Base-by-base conservation (phyloP, 495 filamentous ascomycete species). In the Pseudotulostoma volvatum region DNA sequence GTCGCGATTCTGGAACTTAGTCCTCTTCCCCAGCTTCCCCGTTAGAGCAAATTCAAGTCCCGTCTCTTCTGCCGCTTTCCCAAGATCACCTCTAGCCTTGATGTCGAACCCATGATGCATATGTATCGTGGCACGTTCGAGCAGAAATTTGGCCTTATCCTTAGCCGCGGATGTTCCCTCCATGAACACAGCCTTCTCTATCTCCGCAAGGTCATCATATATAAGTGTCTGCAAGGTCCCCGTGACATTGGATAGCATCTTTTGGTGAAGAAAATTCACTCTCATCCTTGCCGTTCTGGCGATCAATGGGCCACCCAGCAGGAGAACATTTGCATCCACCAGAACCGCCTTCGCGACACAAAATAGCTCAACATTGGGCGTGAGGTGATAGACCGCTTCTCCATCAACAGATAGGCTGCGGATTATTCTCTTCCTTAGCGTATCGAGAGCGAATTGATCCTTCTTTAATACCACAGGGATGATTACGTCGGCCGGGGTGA, bases 1-100 rank as follows among this genome's bases (percentile, higher is more conserved):
- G 48, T 85, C 84, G 15, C 77, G 81, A 43, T 90, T 71, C 57
- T 99, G 90, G 51, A 82, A 99, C 51, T 78, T 84, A 1, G 90
- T 99, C 40, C 90, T 66, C 60, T 94, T 96, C 32, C 86, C 90
- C 46, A 95, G 46, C 15, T 77, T 73, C 9, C 92, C 90, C 2
- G 84, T 88, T 39, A 99, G 53, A 0, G 77, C 80, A 58, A 90
- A 97, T 25, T 77, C 68, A 44, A 99, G 83, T 1, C 72, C 69
- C 11, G 74, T 77, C 14, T 66, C 50, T 18, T 52, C 50, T 2
- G 76, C 75, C 1, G 84, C 86, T 31, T 64, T 53, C 19, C 71
- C 60, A 1, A 99, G 59, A 52, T 84, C 79, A 7, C 70, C 64
- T 39, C 71, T 68, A 0, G 87, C 90, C 49, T 76, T 81, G 3